These are phyloP conservation scores for Lasiosphaeria hispida DNA, from an alignment of 495 filamentous ascomycete genomes.

Conservation along the genomic window DNA sequence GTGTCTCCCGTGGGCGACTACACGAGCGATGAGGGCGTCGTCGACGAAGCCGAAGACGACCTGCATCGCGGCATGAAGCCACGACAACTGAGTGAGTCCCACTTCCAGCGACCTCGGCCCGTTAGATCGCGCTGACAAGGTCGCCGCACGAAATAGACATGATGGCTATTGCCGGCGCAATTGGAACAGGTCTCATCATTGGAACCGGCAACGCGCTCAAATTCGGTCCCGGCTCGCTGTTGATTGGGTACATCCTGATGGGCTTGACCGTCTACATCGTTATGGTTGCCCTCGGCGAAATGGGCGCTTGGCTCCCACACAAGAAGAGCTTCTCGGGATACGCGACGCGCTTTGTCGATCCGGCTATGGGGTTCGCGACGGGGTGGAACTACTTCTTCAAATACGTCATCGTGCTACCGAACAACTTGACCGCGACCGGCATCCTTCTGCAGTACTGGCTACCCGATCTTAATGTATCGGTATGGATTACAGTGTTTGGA, in stretches of 20 bases:
- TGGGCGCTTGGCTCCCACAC: constrained; percentile 66
- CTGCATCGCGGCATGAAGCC: constrained; percentile 39
- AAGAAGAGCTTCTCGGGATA: constrained; percentile 61
- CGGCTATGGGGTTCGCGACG: constrained; percentile 60
- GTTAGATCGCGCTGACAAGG: neutral
- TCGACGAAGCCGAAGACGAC: constrained; percentile 29
- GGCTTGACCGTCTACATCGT: constrained; percentile 49
- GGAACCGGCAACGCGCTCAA: constrained; percentile 29
- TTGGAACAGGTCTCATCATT: constrained; percentile 60
- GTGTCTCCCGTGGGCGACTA: neutral
- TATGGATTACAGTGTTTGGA: constrained; percentile 70
- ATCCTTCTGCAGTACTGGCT: constrained; percentile 72
- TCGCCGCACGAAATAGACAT: constrained; percentile 22
- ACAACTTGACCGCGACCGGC: constrained; percentile 72
- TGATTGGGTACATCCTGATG: constrained; percentile 61
- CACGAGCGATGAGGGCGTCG: constrained; percentile 22
- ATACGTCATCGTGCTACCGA: constrained; percentile 75
- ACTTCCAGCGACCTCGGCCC: neutral
- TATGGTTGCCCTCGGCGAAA: constrained; percentile 54
- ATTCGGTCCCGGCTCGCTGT: constrained; percentile 59
- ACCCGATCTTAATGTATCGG: constrained; percentile 64
- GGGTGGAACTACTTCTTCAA: constrained; percentile 50
- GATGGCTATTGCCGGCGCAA: constrained; percentile 85
- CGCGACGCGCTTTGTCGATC: constrained; percentile 73
- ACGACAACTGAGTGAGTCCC: constrained; percentile 31